Evolutionary conservation across 2,329 filamentous ascomycete genomes (phyloP).

Genomic region (Gnomoniopsis sp.): DNA sequence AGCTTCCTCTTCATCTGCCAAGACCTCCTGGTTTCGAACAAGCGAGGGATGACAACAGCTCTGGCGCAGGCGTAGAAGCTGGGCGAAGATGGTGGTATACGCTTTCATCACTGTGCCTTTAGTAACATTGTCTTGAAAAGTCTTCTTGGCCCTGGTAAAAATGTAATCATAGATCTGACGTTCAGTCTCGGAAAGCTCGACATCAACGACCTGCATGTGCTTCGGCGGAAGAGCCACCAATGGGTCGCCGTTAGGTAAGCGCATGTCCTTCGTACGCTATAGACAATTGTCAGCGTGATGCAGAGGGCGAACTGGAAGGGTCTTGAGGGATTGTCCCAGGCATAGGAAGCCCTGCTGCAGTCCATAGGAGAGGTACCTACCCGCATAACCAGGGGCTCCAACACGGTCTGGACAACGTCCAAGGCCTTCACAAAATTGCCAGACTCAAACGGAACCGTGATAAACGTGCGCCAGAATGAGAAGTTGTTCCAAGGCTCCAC

Average conservation of each 20-base stretch:
- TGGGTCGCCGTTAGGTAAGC: slow-evolving; percentile 73
- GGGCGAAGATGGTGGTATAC: slow-evolving; percentile 95
- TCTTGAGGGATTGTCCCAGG: no score
- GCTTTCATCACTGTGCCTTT: slow-evolving; percentile 92
- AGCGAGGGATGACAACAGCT: slow-evolving; percentile 91
- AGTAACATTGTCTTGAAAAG: slow-evolving; percentile 83
- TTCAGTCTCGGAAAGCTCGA: slow-evolving; percentile 82
- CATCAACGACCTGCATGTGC: slow-evolving; percentile 77
- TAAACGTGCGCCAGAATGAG: slow-evolving; percentile 98
- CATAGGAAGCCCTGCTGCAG: no score
- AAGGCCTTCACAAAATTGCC: slow-evolving; percentile 91
- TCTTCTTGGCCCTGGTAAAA: slow-evolving; percentile 74
- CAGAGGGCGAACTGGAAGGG: no score
- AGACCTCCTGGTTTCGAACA: slow-evolving; percentile 78
- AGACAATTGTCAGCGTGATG: no score
- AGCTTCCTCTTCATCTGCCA: slow-evolving; percentile 85
- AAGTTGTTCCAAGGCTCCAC: slow-evolving; percentile 99
- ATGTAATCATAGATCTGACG: slow-evolving; percentile 92
- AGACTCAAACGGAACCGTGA: slow-evolving; percentile 94
- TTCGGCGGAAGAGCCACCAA: slow-evolving; percentile 81
- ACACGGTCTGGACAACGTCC: slow-evolving; percentile 93
- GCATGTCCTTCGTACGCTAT: slow-evolving; percentile 90
- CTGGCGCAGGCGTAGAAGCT: slow-evolving; percentile 88
- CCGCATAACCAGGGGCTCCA: slow-evolving; percentile 92
- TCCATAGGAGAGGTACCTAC: no score